These are phyloP conservation scores for Umbellularia californica DNA, from an alignment of 164 flowering plant genomes.

Conservation along the genomic window DNA sequence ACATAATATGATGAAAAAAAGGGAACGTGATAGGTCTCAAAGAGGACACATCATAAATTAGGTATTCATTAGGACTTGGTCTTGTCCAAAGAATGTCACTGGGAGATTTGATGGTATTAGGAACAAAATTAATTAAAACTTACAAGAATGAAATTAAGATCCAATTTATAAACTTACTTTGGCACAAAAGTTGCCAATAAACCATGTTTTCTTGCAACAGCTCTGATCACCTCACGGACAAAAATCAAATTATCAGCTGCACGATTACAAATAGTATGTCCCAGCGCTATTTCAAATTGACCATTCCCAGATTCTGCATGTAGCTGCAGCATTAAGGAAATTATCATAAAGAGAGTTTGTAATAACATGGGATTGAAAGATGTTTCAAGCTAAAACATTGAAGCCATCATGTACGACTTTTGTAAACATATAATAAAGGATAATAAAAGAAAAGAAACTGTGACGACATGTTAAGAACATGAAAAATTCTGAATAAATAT, in stretches of 20 bases:
- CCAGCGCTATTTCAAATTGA: slow-evolving; percentile 76
- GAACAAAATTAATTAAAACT: background rate
- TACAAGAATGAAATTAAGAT: background rate
- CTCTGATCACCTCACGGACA: slow-evolving; percentile 74
- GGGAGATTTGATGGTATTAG: background rate
- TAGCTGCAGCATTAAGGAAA: slow-evolving; percentile 36
- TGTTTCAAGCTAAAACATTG: background rate
- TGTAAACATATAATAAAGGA: no score
- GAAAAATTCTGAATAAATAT: no score
- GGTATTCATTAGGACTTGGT: background rate
- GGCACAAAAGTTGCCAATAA: slow-evolving; percentile 89
- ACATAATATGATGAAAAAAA: background rate
- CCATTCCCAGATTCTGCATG: slow-evolving; percentile 96
- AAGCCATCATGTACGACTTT: no score
- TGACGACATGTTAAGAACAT: no score
- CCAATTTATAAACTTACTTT: slow-evolving; percentile 52
- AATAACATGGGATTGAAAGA: background rate
- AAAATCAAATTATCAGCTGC: slow-evolving; percentile 86
- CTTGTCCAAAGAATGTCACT: background rate
- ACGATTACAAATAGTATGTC: slow-evolving; percentile 45
- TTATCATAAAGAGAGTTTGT: background rate
- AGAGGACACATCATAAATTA: background rate
- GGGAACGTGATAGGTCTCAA: background rate
- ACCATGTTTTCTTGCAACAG: slow-evolving; percentile 85
- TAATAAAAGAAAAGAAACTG: no score